Base-by-base conservation (phyloP, 2,329 filamentous ascomycete genomes). In the Neoscytalidium dimidiatum region DNA sequence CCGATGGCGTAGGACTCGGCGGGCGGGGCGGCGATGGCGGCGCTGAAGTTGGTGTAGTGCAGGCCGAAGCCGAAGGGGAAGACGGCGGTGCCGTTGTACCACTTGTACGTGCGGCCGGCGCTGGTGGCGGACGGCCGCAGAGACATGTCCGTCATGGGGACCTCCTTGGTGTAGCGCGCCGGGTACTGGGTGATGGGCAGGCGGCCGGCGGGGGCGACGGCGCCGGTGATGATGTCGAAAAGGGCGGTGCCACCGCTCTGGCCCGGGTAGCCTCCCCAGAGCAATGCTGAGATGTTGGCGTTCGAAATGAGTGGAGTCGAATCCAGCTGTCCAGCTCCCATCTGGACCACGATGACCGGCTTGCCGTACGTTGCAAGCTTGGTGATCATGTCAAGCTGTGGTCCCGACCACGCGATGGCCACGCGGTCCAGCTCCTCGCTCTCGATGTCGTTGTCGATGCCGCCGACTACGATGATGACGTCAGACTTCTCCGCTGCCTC, bases 191-290 rank as follows among this genome's bases (percentile, higher is more conserved):
- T 88, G 1, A 83, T 74, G 0, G 85, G 83, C 3, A 88, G 71
- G 43, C 86, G 77, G 1, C 84, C 86, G 7, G 84, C 85, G 2
- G 84, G 84, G 0, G 83, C 77, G 2, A 71, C 73, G 2, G 75
- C 76, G 2, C 86, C 86, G 8, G 79, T 82, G 33, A 88, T 69
- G 62, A 88, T 77, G 65, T 87, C 80, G 56, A 87, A 74, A 11
- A 88, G 70, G 0, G 86, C 86, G 8, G 75, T 73, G 2, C 86
- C 86, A 13, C 86, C 86, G 43, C 83, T 82, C 72, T 88, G 86
- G 1, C 86, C 86, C 0, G 86, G 86, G 64, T 86, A 88, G 0
- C 85, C 84, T 0, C 78, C 83, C 86, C 86, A 88, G 0, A 88
- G 68, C 0, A 88, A 71, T 0, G 83, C 80, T 29, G 78, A 80